Conservation (phyloP, 371 early-diverging fungal species). For the Entomophthora muscae region DNA sequence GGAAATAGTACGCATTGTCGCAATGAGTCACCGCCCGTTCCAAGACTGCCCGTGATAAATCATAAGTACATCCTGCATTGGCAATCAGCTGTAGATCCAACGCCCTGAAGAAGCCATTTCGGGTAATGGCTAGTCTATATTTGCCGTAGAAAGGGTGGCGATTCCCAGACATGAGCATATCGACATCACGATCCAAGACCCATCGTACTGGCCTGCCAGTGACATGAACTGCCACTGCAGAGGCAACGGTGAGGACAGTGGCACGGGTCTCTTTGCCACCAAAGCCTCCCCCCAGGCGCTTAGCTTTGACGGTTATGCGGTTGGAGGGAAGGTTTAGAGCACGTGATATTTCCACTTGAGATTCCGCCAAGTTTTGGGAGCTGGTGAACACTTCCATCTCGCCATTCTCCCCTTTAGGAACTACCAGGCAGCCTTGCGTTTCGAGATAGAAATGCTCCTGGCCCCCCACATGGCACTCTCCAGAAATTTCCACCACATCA, state of each 20-base stretch:
- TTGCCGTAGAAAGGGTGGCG: constrained; percentile 54
- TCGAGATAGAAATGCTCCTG: constrained; percentile 60
- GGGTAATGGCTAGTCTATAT: constrained; percentile 44
- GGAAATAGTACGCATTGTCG: constrained; percentile 51
- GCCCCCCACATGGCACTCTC: constrained; percentile 30
- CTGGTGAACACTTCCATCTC: constrained; percentile 51
- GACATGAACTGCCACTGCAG: constrained; percentile 45
- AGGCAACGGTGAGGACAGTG: constrained; percentile 22
- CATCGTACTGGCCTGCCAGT: constrained; percentile 35
- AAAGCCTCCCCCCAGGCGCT: constrained; percentile 66
- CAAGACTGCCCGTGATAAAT: constrained; percentile 42
- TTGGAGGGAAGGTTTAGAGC: constrained; percentile 37
- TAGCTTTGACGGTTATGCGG: constrained; percentile 36
- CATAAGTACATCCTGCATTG: constrained; percentile 54
- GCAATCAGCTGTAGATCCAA: constrained; percentile 30
- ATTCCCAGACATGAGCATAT: constrained; percentile 52
- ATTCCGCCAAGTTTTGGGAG: constrained; percentile 49
- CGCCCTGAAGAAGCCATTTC: constrained; percentile 34
- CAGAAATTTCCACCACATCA: constrained; percentile 21
- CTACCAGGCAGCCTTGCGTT: constrained; percentile 38
- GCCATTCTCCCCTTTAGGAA: constrained; percentile 48
- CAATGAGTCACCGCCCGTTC: constrained; percentile 45
- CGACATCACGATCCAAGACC: constrained; percentile 56
- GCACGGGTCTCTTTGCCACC: constrained; percentile 61
- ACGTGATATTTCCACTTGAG: constrained; percentile 35